Percentiles rank a stretch among this genome's conserved stretches.
phyloP scores from a whole-genome alignment of 164 flowering plant genomes.

The Annona squamosa region DNA sequence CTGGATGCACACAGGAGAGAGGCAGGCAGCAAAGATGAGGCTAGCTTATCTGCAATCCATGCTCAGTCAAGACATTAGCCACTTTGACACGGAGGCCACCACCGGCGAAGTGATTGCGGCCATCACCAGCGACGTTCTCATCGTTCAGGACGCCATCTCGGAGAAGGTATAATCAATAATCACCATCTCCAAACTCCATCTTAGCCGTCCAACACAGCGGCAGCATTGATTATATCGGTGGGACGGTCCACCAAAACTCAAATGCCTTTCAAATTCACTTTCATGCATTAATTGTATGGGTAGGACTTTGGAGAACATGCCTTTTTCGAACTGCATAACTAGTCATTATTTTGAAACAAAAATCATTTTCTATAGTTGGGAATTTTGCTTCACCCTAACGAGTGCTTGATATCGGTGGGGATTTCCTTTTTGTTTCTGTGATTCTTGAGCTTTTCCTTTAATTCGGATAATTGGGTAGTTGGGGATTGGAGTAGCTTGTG shows the following conservation, averaged over 20 bases:
- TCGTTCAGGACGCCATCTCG: constrained; percentile 97
- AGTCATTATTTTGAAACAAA: no score
- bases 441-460: no score
- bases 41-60: constrained; percentile 77
- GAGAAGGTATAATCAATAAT: constrained; percentile 57
- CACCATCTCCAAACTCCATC: not conserved
- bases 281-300: not conserved
- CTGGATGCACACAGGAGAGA: constrained; percentile 97
- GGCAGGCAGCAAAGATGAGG: constrained; percentile 97
- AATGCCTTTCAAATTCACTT: not conserved
- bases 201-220: not conserved
- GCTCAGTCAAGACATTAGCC: constrained; percentile 86
- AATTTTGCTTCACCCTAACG: no score
- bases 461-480: no score
- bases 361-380: no score
- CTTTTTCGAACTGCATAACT: no score
- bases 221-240: not conserved
- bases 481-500: no score
- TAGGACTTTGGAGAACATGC: not conserved
- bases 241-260: not conserved
- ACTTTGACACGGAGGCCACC: constrained; percentile 89
- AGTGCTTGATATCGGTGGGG: no score
- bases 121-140: constrained; percentile 75
- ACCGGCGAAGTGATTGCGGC: constrained; percentile 91
- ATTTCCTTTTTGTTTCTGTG: no score